Percentiles rank a stretch among this genome's conserved stretches.
Evolutionary conservation across 768 basidiomycete genomes (phyloP).

Genomic region (Floccularia luteovirens): DNA sequence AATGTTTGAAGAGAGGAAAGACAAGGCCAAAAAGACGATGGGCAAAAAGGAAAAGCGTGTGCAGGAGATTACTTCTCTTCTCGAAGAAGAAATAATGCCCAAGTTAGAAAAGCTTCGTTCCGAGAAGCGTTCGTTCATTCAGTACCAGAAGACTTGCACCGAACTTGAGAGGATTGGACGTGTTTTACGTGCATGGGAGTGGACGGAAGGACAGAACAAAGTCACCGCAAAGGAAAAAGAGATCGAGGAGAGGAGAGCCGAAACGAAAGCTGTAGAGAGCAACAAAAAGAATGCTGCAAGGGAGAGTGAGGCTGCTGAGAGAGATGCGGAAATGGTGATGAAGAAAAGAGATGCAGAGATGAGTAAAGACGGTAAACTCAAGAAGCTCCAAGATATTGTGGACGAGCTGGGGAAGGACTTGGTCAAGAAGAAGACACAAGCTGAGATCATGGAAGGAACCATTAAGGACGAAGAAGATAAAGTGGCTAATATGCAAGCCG

Average conservation of each 20-base stretch:
- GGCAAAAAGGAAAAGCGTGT: conserved; percentile 95
- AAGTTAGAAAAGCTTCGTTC: conserved; percentile 86
- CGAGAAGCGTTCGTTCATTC: conserved; percentile 84
- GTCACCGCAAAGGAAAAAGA: conserved; percentile 49
- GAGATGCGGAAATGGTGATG: conserved; percentile 55
- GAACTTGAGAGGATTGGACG: conserved; percentile 86
- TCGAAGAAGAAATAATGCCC: conserved; percentile 88
- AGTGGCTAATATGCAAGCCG: conserved; percentile 40
- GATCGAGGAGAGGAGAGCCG: conserved; percentile 40
- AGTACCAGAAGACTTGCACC: conserved; percentile 81
- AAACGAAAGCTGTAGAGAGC: conserved; percentile 37
- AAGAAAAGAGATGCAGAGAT: conserved; percentile 81
- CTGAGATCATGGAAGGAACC: conserved; percentile 69
- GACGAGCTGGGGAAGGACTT: conserved; percentile 71
- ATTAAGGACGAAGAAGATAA: conserved; percentile 74
- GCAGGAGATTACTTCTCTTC: conserved; percentile 73
- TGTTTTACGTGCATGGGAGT: conserved; percentile 83
- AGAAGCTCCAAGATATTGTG: conserved; percentile 76
- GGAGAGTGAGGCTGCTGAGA: conserved; percentile 61
- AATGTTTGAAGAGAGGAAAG: conserved; percentile 98
- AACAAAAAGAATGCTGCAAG: conserved; percentile 40
- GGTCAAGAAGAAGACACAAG: conserved; percentile 78
- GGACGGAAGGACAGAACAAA: conserved; percentile 54
- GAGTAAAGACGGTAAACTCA: conserved; percentile 88
- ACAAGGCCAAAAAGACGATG: conserved; percentile 95